Evolutionary conservation across 2,329 filamentous ascomycete genomes (phyloP).

Genomic region (Neofusicoccum sp.): DNA sequence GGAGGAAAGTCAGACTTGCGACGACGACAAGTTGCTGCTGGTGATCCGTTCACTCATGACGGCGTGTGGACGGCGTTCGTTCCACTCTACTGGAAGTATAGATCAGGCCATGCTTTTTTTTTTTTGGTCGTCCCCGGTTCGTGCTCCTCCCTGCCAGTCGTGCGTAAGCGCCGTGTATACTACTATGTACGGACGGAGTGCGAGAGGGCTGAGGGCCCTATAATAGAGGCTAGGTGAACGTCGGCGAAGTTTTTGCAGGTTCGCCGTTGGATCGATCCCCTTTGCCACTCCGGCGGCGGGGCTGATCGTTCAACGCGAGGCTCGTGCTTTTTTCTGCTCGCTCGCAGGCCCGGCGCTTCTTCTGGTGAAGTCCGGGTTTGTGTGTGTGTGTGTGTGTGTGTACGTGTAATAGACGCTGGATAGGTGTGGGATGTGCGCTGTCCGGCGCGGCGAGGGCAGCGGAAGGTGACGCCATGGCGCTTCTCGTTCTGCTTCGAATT

Average conservation of each 20-base stretch:
- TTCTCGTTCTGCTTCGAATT: background rate
- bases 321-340: too few species aligned
- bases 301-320: background rate
- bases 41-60: too few species aligned
- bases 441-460: background rate
- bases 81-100: too few species aligned
- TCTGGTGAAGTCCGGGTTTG: too few species aligned
- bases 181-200: background rate
- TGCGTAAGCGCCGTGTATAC: background rate
- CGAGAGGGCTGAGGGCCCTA: background rate
- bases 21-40: too few species aligned
- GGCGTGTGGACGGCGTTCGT: too few species aligned
- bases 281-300: background rate
- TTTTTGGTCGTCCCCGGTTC: too few species aligned
- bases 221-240: background rate
- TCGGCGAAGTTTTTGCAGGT: background rate
- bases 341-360: too few species aligned
- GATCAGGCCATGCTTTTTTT: too few species aligned
- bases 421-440: background rate
- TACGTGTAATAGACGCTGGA: too few species aligned
- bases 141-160: background rate
- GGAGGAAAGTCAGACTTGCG: too few species aligned
- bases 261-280: background rate
- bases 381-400: too few species aligned
- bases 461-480: conserved; percentile 12